A percentile compares a stretch with the other conserved stretches of the same genome.
Evolutionary conservation across 371 early-diverging fungal genomes (phyloP).

Genomic region (Mortierella sp.): DNA sequence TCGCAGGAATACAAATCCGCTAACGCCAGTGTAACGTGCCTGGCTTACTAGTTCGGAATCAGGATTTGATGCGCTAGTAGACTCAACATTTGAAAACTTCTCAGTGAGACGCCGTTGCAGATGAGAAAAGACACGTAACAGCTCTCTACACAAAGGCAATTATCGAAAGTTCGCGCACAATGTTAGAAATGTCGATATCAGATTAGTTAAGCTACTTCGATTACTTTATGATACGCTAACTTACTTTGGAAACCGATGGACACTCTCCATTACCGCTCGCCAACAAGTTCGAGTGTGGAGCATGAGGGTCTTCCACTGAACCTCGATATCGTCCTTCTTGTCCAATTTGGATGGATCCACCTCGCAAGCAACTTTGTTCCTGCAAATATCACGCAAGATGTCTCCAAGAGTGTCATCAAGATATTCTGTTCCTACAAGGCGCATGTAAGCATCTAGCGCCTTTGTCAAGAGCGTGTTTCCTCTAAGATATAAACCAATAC

Average conservation of each 20-base stretch:
- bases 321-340: constrained; percentile 50
- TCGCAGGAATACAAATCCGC: constrained; percentile 86
- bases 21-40: constrained; percentile 57
- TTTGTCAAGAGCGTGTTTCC: constrained; percentile 86
- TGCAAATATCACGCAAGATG: constrained; percentile 70
- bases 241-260: constrained; percentile 58
- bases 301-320: constrained; percentile 63
- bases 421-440: constrained; percentile 78
- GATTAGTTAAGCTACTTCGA: too few species aligned
- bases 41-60: constrained; percentile 25
- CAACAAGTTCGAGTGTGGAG: constrained; percentile 61
- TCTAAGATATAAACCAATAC: constrained; percentile 55
- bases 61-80: not conserved
- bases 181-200: not conserved
- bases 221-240: not conserved
- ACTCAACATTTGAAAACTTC: constrained; percentile 33
- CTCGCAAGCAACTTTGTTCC: constrained; percentile 71
- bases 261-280: constrained; percentile 60
- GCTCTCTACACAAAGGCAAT: constrained; percentile 10
- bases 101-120: constrained; percentile 59
- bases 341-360: constrained; percentile 67
- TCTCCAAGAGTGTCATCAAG: constrained; percentile 77
- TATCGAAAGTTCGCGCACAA: not conserved
- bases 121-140: constrained; percentile 62
- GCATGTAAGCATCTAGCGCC: constrained; percentile 86